Percentiles rank a stretch among this genome's conserved stretches.
phyloP scores from a whole-genome alignment of 805 yeast species.

The Zygosaccharomyces bailii region DNA sequence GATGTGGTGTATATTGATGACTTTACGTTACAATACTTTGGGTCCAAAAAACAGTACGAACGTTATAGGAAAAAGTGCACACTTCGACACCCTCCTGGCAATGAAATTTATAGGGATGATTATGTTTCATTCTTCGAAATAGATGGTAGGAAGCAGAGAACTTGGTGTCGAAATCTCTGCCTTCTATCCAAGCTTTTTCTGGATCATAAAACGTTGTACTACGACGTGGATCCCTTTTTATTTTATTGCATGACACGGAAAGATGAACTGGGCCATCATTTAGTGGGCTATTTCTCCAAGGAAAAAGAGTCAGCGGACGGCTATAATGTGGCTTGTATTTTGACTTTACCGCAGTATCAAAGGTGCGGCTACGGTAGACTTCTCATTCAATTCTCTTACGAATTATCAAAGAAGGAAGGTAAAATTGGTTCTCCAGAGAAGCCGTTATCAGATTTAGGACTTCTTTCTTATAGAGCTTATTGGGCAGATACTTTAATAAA shows the following conservation, averaged over 20 bases:
- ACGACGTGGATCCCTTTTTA: slow-evolving; percentile 96
- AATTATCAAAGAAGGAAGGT: slow-evolving; percentile 79
- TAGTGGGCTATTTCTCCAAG: slow-evolving; percentile 94
- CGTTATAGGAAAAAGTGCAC: slow-evolving; percentile 85
- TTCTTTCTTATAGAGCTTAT: slow-evolving; percentile 87
- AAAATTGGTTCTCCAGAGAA: slow-evolving; percentile 97
- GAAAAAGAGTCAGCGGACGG: slow-evolving; percentile 95
- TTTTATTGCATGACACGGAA: slow-evolving; percentile 93
- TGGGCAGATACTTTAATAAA: slow-evolving; percentile 91
- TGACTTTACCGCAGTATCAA: slow-evolving; percentile 94
- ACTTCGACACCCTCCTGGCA: slow-evolving; percentile 95
- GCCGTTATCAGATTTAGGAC: slow-evolving; percentile 91
- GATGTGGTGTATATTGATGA: slow-evolving; percentile 90
- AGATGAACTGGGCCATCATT: slow-evolving; percentile 89
- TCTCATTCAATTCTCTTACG: slow-evolving; percentile 89
- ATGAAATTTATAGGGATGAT: slow-evolving; percentile 92
- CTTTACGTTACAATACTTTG: slow-evolving; percentile 83
- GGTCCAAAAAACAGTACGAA: slow-evolving; percentile 86
- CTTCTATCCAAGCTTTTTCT: slow-evolving; percentile 82
- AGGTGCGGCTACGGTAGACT: slow-evolving; percentile 91
- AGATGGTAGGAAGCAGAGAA: slow-evolving; percentile 92
- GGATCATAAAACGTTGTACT: slow-evolving; percentile 94
- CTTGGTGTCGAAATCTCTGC: slow-evolving; percentile 97
- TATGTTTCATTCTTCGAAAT: slow-evolving; percentile 93
- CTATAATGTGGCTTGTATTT: slow-evolving; percentile 94